Percentiles rank a stretch among this genome's conserved stretches.
Conservation (phyloP, 2,329 filamentous ascomycete genomes). For the Verticillium nubilum region DNA sequence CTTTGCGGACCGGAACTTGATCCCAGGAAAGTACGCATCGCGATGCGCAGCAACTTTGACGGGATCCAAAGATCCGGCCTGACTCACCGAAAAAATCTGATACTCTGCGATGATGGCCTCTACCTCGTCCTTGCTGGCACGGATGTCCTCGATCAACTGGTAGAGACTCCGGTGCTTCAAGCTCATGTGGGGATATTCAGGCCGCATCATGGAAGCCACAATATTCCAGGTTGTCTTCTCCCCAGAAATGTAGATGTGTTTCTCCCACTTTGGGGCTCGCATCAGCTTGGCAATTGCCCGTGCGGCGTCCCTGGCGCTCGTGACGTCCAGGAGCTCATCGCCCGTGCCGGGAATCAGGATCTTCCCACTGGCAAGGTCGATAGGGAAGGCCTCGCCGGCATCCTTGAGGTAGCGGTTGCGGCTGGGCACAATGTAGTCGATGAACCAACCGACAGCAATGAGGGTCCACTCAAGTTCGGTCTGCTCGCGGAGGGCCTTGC, state of each 20-base stretch:
- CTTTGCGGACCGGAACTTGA: conserved; percentile 1
- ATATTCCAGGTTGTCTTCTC: conserved; percentile 7
- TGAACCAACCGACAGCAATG: conserved; percentile 9
- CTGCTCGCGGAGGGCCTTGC: conserved; percentile 5
- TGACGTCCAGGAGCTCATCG: conserved; percentile 5
- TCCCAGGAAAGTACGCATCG: conserved; percentile 3
- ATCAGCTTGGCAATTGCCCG: conserved; percentile 7
- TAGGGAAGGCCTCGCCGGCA: conserved; percentile 3
- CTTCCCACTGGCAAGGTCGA: conserved; percentile 1
- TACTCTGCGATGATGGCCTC: conserved; percentile 6
- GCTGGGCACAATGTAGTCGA: conserved; percentile 9
- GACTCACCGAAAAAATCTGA: conserved; percentile 6
- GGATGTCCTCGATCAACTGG: conserved; percentile 2
- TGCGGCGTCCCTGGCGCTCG: conserved; percentile 6
- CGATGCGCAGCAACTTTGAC: conserved; percentile 8
- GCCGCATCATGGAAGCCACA: not conserved
- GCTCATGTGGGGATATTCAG: not conserved
- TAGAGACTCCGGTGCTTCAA: not conserved
- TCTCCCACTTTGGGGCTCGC: conserved; percentile 5
- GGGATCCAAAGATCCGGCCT: conserved; percentile 4
- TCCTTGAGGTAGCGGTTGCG: conserved; percentile 8
- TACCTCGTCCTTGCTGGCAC: not conserved
- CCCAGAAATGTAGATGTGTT: conserved; percentile 7
- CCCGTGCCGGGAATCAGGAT: conserved; percentile 4
- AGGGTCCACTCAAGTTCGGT: conserved; percentile 12